A percentile compares a stretch with the other conserved stretches of the same genome.
These are phyloP conservation scores for Fusarium tricinctum DNA, from an alignment of 2,329 filamentous ascomycete genomes.

Conservation along the genomic window DNA sequence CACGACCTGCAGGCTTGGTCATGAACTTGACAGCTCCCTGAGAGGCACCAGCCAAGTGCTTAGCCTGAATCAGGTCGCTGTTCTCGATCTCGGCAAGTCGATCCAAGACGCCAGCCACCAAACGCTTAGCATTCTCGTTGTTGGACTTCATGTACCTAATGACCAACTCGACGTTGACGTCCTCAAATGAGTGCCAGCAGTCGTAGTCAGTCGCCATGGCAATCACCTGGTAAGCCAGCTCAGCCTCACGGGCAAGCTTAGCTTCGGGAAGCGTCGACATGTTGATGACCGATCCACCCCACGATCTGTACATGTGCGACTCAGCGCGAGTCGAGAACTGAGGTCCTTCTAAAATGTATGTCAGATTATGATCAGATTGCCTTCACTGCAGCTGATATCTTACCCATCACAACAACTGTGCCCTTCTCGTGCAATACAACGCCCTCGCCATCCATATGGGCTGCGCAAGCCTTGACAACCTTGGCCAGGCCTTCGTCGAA, in stretches of 20 bases:
- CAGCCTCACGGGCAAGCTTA: constrained; percentile 95
- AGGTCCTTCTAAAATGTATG: constrained; percentile 79
- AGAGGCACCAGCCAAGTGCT: constrained; percentile 82
- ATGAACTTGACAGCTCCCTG: constrained; percentile 85
- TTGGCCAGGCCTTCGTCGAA: constrained; percentile 85
- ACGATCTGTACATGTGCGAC: constrained; percentile 92
- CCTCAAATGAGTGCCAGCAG: constrained; percentile 89
- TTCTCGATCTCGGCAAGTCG: constrained; percentile 85
- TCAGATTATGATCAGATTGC: constrained; percentile 38
- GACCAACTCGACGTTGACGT: constrained; percentile 96
- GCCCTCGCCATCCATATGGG: constrained; percentile 82
- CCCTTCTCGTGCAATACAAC: constrained; percentile 87
- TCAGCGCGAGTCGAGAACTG: constrained; percentile 98
- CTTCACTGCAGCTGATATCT: constrained; percentile 12
- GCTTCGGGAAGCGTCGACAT: constrained; percentile 97
- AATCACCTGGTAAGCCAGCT: constrained; percentile 97
- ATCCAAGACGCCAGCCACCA: constrained; percentile 90
- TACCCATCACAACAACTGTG: constrained; percentile 91
- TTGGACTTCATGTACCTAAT: constrained; percentile 97
- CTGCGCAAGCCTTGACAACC: constrained; percentile 83
- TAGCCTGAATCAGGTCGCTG: constrained; percentile 79
- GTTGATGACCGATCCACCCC: constrained; percentile 97
- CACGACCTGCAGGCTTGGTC: constrained; percentile 82
- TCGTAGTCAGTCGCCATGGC: constrained; percentile 99
- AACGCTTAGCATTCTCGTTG: constrained; percentile 84